Evolutionary conservation across 208 protist genomes (phyloP).

Genomic region (Leishmania braziliensis): DNA sequence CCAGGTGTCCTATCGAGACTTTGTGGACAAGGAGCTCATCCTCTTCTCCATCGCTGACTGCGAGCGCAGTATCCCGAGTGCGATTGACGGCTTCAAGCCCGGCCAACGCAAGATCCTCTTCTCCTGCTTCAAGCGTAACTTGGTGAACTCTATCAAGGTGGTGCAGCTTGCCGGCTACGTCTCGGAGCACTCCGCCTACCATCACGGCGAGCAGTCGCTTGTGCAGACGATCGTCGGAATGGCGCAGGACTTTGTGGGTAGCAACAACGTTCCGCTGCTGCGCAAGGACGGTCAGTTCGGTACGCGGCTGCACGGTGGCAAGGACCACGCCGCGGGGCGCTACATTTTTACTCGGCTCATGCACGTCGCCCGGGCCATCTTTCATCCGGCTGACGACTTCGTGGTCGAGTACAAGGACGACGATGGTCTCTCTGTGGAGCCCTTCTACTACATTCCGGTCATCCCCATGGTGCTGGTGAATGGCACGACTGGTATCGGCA

Average conservation of each 20-base stretch:
- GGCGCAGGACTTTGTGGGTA: conserved; percentile 98
- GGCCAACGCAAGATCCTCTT: conserved; percentile 99
- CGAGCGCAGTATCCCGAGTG: conserved; percentile 93
- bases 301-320: conserved; percentile 97
- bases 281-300: conserved; percentile 99
- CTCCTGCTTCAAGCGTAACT: conserved; percentile 99
- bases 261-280: conserved; percentile 99
- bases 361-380: conserved; percentile 94
- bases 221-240: conserved; percentile 98
- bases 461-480: conserved; percentile 99
- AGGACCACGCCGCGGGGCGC: conserved; percentile 98
- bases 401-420: conserved; percentile 98
- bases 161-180: conserved; percentile 99
- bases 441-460: conserved; percentile 98
- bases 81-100: conserved; percentile 99
- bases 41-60: conserved; percentile 98
- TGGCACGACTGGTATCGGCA: conserved; percentile 99
- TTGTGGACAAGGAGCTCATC: conserved; percentile 99
- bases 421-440: conserved; percentile 99
- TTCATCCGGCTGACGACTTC: conserved; percentile 97
- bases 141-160: conserved; percentile 99
- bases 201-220: conserved; percentile 99
- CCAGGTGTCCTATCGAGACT: conserved; percentile 94
- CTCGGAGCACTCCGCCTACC: conserved; percentile 99
- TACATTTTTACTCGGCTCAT: conserved; percentile 99